Conservation (phyloP, 106 monocot species). For the Agapanthus africanus region DNA sequence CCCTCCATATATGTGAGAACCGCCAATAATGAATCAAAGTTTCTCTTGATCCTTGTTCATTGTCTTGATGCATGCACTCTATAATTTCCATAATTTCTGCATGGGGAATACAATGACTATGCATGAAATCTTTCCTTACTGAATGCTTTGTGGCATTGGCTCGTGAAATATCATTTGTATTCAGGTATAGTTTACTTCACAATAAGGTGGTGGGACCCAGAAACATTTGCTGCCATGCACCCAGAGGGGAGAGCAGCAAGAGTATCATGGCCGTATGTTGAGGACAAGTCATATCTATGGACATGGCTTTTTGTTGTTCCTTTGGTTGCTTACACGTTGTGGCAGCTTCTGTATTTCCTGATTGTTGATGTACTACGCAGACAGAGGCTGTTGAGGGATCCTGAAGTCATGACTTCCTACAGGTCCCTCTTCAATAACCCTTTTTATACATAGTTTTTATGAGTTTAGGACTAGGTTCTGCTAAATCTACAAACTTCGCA, state of each 20-base stretch:
- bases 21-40: no score
- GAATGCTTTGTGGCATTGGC: no score
- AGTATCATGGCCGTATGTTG: constrained; percentile 84
- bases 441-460: no score
- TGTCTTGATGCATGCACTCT: constrained; percentile 94
- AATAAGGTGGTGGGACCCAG: constrained; percentile 94
- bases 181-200: constrained; percentile 92
- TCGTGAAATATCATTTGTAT: no score
- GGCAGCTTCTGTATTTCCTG: constrained; percentile 96
- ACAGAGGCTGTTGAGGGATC: constrained; percentile 76
- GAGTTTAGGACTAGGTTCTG: no score
- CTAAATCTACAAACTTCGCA: no score
- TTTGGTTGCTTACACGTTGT: constrained; percentile 77
- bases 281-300: constrained; percentile 78
- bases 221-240: constrained; percentile 86
- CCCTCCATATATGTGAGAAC: no score
- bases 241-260: constrained; percentile 49
- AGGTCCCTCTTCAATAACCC: no score
- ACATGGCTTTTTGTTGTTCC: constrained; percentile 90
- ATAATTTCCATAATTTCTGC: constrained; percentile 93
- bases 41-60: constrained; percentile 38
- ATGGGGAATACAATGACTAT: constrained; percentile 6
- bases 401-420: constrained; percentile 99
- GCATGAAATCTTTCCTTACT: no score
- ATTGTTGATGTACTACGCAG: constrained; percentile 84